These are phyloP conservation scores for Corylus avellana DNA, from an alignment of 306 rosid genomes.

Conservation along the genomic window DNA sequence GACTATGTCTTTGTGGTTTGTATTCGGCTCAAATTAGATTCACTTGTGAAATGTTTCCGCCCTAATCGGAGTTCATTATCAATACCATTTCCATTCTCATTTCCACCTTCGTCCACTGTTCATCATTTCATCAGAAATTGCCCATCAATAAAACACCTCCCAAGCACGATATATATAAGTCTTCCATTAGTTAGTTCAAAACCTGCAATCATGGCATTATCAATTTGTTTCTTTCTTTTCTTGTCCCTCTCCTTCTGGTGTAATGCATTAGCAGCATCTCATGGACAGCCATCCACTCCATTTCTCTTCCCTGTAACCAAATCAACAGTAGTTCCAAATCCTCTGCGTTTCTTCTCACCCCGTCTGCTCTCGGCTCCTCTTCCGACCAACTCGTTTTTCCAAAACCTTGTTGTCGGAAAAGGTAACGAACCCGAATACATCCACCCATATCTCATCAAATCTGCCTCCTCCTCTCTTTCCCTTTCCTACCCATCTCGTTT, in stretches of 20 bases:
- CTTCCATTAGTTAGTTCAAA: not conserved
- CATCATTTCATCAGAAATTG: too few species aligned
- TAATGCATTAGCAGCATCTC: slow-evolving; percentile 17
- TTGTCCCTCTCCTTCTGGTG: not conserved
- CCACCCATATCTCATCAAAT: slow-evolving; percentile 79
- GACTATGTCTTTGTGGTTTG: too few species aligned
- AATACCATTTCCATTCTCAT: too few species aligned
- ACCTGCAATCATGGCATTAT: not conserved
- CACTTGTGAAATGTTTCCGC: too few species aligned
- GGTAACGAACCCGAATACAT: slow-evolving; percentile 75
- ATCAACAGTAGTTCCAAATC: slow-evolving; percentile 76
- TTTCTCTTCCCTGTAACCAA: slow-evolving; percentile 57
- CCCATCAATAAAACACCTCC: not conserved
- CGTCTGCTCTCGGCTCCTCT: slow-evolving; percentile 60
- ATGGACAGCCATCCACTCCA: slow-evolving; percentile 32
- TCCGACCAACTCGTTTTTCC: slow-evolving; percentile 90
- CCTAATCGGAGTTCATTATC: too few species aligned
- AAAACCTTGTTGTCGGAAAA: slow-evolving; percentile 67
- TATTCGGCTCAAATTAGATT: too few species aligned
- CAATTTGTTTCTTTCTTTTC: not conserved
- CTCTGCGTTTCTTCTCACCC: slow-evolving; percentile 64
- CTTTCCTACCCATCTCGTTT: slow-evolving; percentile 68
- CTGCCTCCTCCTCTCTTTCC: slow-evolving; percentile 57
- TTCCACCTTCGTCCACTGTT: too few species aligned
- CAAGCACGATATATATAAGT: not conserved